Evolutionary conservation across 1,284 basidiomycete genomes (phyloP), one percentile per base, ranked within the genome.

Genomic region (Ceratobasidium sp.): DNA sequence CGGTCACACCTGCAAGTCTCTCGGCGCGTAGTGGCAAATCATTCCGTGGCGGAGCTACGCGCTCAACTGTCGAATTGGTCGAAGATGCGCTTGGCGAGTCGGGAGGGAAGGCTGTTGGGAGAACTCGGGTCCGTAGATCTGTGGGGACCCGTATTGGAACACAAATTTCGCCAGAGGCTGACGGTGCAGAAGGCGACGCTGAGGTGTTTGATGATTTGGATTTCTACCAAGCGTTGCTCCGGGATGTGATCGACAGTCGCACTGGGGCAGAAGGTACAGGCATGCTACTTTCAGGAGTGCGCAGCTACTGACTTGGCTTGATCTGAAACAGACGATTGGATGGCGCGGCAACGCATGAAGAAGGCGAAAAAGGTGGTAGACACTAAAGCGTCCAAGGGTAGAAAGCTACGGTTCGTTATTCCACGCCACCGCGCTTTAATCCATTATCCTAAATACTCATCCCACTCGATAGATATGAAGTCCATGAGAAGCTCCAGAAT

Each of bases 401-500:
- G 93, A 52, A 93, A 91, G 77, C 77, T 95, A 70, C 82, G 92
- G 87, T 89, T 54, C 8, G 39, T 7, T 36, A 36, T 36, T 36
- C 33, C 11, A 21, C 19, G 36, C 36, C 1, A 44, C 29, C 6
- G 16, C 42, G 47, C 14, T 21, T 50, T 25, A 21, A 8, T 21
- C 72, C 16, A 75, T 46, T 46, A 30, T 3, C 33, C 23, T 73
- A 56, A 52, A 25, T 11, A 13, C n/a, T 47, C 21, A 7, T 47
- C 44, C 8, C 2, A 36, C 11, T 11, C 11, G 33, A 71, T 75
- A 91, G 92, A 71, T 96, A 93, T 77, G 90, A 95, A 71, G 87
- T 92, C 1, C 95, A 97, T 75, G 92, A 96, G 75, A 97, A 96
- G 79, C 79, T 95, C 46, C 90, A 92, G 76, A 93, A 94, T 76